Evolutionary conservation across 371 early-diverging fungal species (phyloP).

Genomic region (Mortierella sp.): DNA sequence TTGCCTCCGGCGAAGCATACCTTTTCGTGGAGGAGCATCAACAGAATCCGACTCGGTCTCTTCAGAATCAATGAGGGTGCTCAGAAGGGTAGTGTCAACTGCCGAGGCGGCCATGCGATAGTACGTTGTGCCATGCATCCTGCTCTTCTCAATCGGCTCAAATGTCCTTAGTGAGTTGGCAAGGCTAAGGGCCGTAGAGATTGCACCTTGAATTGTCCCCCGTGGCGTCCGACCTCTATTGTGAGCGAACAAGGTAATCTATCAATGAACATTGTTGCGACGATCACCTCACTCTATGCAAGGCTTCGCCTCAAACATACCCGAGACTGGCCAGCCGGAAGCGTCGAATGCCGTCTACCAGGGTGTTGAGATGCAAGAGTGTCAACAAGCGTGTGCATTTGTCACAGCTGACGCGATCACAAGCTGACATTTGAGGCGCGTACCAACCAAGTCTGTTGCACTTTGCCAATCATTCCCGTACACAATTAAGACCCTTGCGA

Average conservation of each 20-base stretch:
- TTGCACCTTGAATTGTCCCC: constrained; percentile 54
- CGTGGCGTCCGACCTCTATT: constrained; percentile 53
- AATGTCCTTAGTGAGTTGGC: constrained; percentile 29
- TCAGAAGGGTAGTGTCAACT: constrained; percentile 14
- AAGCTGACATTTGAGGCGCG: too few species aligned
- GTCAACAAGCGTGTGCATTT: too few species aligned
- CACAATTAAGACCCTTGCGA: constrained; percentile 38
- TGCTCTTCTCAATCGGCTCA: constrained; percentile 51
- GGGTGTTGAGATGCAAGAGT: not conserved
- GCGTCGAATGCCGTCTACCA: constrained; percentile 42
- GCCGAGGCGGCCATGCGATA: constrained; percentile 49
- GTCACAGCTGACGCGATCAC: too few species aligned
- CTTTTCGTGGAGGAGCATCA: constrained; percentile 2
- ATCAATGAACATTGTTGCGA: not conserved
- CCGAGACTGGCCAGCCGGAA: constrained; percentile 49
- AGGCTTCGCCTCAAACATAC: constrained; percentile 14
- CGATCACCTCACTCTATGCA: not conserved
- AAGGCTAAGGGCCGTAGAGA: constrained; percentile 51
- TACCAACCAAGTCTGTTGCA: constrained; percentile 52
- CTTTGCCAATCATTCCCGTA: constrained; percentile 52
- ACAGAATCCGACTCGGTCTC: constrained; percentile 8
- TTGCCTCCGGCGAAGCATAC: not conserved
- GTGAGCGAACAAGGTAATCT: not conserved
- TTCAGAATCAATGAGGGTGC: constrained; percentile 22
- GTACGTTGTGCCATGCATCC: constrained; percentile 44